Evolutionary conservation across 352 stramenopile genomes (phyloP), one percentile per base, ranked within the genome.

Genomic region (Phytophthora pini): DNA sequence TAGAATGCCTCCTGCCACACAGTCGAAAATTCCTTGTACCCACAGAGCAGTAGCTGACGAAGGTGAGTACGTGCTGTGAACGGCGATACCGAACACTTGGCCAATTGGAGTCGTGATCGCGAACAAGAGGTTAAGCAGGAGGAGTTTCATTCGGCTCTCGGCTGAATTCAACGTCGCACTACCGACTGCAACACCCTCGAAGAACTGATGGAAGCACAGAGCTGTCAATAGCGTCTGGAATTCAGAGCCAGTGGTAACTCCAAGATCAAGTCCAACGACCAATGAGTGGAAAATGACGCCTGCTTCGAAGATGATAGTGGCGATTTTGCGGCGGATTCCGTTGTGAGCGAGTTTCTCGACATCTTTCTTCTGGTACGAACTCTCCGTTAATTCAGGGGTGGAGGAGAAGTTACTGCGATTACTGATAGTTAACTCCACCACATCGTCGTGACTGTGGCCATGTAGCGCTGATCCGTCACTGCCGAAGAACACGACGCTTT

Each of bases 151-250:
- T 9, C 67, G 45, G 11, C 43, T 75, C 36, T 69, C 27, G 43
- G 83, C 65, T 1, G 78, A 71, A 5, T 49, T 50, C 7, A 88
- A 36, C 10, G 81, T 72, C n/a, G 64, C 77, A 27, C 68, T 76
- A 20, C 83, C 72, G 22, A 92, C 64, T 3, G 81, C 78, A 47
- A 92, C 65, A 38, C 81, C 85, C 48, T 91, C 81, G 54, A 92
- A 92, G 49, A 94, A 90, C 65, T 92, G 83, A 56, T 90, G 82
- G 58, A 94, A 89, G 13, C 52, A 50, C 15, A 92, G 68, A 4
- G 83, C 85, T 3, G 56, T 74, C 6, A 94, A 53, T 13, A 92
- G 76, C n/a, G 82, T 84, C 40, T 77, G 74, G 65, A 90, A 90
- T 13, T 79, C 63, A 1, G 68, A 36, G 5, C 77, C 70, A 2